Evolutionary conservation across 1,284 basidiomycete genomes (phyloP), one percentile per base, ranked within the genome.

Genomic region (Ustilago trichophora): DNA sequence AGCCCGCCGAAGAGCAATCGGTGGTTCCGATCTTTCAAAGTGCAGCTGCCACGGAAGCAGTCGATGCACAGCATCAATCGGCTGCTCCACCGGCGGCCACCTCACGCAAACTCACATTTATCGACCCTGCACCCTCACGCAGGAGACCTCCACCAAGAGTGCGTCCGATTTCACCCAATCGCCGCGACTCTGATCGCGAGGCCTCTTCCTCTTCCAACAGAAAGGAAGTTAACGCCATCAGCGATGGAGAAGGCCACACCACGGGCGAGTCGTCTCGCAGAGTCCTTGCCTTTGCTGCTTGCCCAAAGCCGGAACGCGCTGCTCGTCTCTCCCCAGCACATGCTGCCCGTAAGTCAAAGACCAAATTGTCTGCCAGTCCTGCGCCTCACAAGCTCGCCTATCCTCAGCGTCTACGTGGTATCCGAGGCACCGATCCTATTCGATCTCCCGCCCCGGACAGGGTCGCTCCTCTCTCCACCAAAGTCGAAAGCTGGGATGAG

Each of bases 351-450:
- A 47, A 45, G 13, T 15, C 52, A 8, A 55, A 53, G 27, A 40
- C 25, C 16, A 66, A 66, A 16, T 25, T 65, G 6, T 66, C 68
- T 2, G 68, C 57, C 11, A 71, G 68, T 34, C 68, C 68, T 3
- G 68, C 68, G 6, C 68, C 68, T 3, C 53, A 51, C 13, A 54
- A 56, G 21, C 53, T 71, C 9, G 50, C 62, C 4, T 71, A 71
- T 22, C 35, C 37, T 18, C 68, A 66, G 19, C 40, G 68, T 8
- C 43, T 71, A 3, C 31, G 44, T 3, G 68, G 62, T 16, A 66
- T 71, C 15, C 49, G 63, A 6, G 68, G 68, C 1, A 24, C 33
- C 24, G 56, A 52, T 34, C 67, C 67, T 3, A 60, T 70, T 8
- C 60, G 52, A 18, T 71, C 68, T 12, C 63, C 68, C 3, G 68